Conservation (phyloP, 306 rosid genomes). For the Malus domestica region DNA sequence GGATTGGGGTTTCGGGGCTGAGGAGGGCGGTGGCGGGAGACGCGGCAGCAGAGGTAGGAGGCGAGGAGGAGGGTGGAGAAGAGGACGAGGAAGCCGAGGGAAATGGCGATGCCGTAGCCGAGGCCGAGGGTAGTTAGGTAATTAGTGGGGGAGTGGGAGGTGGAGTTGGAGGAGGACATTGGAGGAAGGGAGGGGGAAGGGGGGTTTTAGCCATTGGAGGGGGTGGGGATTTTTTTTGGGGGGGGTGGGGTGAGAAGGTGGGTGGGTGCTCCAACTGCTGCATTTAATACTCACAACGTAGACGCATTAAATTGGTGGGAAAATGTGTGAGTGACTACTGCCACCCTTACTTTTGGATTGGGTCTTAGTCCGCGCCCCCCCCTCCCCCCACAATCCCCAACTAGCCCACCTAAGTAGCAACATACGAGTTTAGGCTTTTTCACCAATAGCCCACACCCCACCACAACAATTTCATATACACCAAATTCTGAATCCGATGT, state of each 20-base stretch:
- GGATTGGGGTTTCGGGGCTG: background rate
- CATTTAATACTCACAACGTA: constrained; percentile 59
- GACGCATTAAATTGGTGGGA: constrained; percentile 30
- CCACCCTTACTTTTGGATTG: background rate
- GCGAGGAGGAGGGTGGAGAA: constrained; percentile 50
- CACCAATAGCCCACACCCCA: background rate
- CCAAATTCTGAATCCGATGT: too few relatives aligned
- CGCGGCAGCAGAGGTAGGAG: constrained; percentile 48
- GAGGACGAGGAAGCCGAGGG: constrained; percentile 58
- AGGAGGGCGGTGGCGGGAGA: constrained; percentile 22
- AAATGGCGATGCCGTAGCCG: constrained; percentile 68
- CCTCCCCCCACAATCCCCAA: background rate
- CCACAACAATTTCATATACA: too few relatives aligned
- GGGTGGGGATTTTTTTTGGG: constrained; percentile 23
- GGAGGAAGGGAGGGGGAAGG: constrained; percentile 10
- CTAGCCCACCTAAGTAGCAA: background rate
- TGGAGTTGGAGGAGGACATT: constrained; percentile 34
- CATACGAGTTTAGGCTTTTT: background rate
- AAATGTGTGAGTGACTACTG: background rate
- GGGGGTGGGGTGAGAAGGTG: constrained; percentile 32
- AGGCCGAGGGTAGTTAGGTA: constrained; percentile 59
- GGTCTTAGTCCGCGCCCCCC: too few relatives aligned
- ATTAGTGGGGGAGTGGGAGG: background rate
- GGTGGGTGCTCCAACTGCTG: constrained; percentile 58
- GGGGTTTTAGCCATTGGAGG: constrained; percentile 56